These are phyloP conservation scores for Ampelomyces quisqualis DNA, from an alignment of 2,329 filamentous ascomycete genomes.

Conservation along the genomic window DNA sequence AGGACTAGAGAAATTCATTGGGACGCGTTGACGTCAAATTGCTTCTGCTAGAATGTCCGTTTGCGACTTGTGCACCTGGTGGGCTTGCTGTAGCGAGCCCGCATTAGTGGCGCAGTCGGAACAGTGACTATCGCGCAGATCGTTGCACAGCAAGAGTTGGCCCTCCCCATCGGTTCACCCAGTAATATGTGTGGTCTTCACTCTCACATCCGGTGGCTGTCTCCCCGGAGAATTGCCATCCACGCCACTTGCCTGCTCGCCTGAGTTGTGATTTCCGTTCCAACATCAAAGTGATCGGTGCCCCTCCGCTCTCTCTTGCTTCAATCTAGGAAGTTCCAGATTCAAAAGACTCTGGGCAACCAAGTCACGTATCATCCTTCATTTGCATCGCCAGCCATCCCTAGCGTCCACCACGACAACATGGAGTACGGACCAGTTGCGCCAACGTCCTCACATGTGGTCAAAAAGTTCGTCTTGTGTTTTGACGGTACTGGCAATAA, in stretches of 20 bases:
- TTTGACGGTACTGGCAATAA: slow-evolving; percentile 49
- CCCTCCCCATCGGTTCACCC: too few species aligned
- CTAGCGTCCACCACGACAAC: slow-evolving; percentile 8
- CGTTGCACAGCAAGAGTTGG: too few species aligned
- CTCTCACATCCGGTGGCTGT: slow-evolving; percentile 1
- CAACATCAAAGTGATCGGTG: too few species aligned
- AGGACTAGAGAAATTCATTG: too few species aligned
- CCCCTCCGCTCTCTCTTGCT: too few species aligned
- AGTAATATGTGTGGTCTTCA: slow-evolving; percentile 1
- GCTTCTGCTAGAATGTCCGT: background rate
- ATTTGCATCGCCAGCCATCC: slow-evolving; percentile 1
- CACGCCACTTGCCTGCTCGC: slow-evolving; percentile 6
- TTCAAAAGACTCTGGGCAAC: slow-evolving; percentile 6
- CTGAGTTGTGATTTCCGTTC: background rate
- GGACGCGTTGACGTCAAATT: too few species aligned
- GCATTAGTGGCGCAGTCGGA: slow-evolving; percentile 3
- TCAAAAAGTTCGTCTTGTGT: slow-evolving; percentile 62
- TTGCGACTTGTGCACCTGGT: background rate
- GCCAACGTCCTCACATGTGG: slow-evolving; percentile 14
- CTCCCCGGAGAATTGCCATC: background rate
- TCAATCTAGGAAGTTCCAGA: too few species aligned
- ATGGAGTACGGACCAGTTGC: slow-evolving; percentile 16
- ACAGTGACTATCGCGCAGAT: background rate
- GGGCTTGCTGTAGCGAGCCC: background rate
- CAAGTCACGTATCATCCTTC: slow-evolving; percentile 3